These are phyloP conservation scores for Lactarius vividus DNA, from an alignment of 768 basidiomycete species.

Conservation along the genomic window DNA sequence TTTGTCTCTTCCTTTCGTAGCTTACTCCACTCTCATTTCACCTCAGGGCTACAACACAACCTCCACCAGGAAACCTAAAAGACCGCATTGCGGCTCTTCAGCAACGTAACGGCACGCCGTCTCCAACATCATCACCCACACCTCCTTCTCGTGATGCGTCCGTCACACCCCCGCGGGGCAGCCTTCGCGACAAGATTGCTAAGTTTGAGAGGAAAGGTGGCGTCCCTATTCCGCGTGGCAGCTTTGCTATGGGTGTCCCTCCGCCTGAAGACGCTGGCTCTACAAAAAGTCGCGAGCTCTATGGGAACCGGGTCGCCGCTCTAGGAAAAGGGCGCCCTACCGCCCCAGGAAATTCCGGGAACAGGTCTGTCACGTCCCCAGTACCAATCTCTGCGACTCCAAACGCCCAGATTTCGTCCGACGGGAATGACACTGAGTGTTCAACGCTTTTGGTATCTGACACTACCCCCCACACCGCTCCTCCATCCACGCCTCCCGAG, in stretches of 20 bases:
- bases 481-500: constrained; percentile 1
- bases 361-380: constrained; percentile 24
- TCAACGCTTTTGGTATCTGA: background rate
- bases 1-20: background rate
- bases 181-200: constrained; percentile 68
- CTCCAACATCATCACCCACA: constrained; percentile 36
- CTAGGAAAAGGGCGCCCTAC: constrained; percentile 31
- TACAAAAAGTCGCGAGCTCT: constrained; percentile 58
- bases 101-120: constrained; percentile 43
- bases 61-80: constrained; percentile 54
- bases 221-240: constrained; percentile 69
- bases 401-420: constrained; percentile 9
- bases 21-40: background rate
- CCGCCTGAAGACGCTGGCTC: constrained; percentile 47
- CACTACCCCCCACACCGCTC: background rate
- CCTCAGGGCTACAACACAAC: constrained; percentile 29
- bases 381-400: constrained; percentile 7
- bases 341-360: constrained; percentile 11
- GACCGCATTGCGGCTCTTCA: constrained; percentile 83
- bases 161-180: constrained; percentile 29
- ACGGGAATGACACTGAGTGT: constrained; percentile 4
- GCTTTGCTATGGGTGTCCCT: constrained; percentile 67
- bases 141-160: constrained; percentile 31
- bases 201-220: constrained; percentile 79
- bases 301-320: constrained; percentile 65